phyloP scores from a whole-genome alignment of 306 rosid species.

The Trifolium dubium region DNA sequence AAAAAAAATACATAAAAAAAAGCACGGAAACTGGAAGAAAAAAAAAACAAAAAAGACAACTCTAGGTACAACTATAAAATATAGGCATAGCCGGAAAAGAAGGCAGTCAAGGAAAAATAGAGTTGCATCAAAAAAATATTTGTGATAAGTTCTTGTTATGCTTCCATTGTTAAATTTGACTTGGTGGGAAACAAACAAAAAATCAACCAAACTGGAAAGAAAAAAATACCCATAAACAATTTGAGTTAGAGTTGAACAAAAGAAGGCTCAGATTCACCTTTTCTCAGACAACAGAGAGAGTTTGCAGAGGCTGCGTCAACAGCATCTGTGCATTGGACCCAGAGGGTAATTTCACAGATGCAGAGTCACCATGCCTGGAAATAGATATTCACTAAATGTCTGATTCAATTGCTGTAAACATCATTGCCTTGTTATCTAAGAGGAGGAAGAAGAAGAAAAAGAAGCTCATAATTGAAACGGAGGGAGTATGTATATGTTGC shows the following conservation, averaged over 20 bases:
- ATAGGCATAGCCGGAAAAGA: not conserved
- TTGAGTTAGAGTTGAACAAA: not conserved
- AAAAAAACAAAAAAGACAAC: not conserved
- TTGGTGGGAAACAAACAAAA: not conserved
- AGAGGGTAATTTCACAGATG: conserved; percentile 16
- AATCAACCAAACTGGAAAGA: not conserved
- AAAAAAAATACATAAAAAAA: not conserved
- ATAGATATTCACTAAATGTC: conserved; percentile 32
- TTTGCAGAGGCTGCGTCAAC: conserved; percentile 35
- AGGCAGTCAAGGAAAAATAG: not conserved
- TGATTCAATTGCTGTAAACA: conserved; percentile 28
- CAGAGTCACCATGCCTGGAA: conserved; percentile 33
- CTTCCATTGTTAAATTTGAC: not conserved
- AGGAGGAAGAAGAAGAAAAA: not conserved
- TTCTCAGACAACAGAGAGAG: conserved; percentile 27
- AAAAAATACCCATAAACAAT: not conserved
- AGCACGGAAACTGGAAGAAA: not conserved
- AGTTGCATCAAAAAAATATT: not conserved
- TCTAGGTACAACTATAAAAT: not conserved
- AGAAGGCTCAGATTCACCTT: conserved; percentile 48
- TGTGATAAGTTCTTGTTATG: conserved; percentile 3
- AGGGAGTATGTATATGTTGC: not conserved
- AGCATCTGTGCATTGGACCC: conserved; percentile 18
- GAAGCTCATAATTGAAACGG: not conserved
- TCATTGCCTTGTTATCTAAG: conserved; percentile 34